phyloP scores from a whole-genome alignment of 2,329 filamentous ascomycete species.

The Trichoderma harzianum region DNA sequence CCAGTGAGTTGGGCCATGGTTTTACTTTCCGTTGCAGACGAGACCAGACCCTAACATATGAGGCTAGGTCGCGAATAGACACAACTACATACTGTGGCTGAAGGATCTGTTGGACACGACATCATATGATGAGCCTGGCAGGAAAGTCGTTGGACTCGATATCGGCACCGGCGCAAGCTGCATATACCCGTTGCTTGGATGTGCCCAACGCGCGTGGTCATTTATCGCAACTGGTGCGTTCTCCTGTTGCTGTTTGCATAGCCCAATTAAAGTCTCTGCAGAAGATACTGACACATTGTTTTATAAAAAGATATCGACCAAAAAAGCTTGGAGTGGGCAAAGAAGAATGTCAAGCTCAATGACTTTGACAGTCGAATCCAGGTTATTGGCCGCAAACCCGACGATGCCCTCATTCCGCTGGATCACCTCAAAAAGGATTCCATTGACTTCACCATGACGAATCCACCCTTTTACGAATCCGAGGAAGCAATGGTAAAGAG shows the following conservation, averaged over 20 bases:
- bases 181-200: conserved; percentile 85
- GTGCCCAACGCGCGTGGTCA: conserved; percentile 66
- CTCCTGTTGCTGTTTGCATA: neutral
- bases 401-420: conserved; percentile 61
- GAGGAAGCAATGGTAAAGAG: conserved; percentile 63
- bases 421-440: conserved; percentile 46
- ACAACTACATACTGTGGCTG: conserved; percentile 90
- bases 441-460: conserved; percentile 86
- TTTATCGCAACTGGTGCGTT: conserved; percentile 61
- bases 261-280: neutral
- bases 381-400: conserved; percentile 52
- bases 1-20: conserved; percentile 53
- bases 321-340: conserved; percentile 63
- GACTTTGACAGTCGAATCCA: conserved; percentile 60
- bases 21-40: neutral
- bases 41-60: neutral
- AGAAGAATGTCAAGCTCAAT: conserved; percentile 65
- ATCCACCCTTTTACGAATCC: conserved; percentile 91
- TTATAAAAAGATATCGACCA: conserved; percentile 67
- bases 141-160: conserved; percentile 68
- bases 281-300: neutral
- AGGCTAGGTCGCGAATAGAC: conserved; percentile 57
- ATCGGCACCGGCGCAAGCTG: conserved; percentile 88
- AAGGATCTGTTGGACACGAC: conserved; percentile 76
- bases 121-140: conserved; percentile 44